These are phyloP conservation scores for Kurtzmaniella natalensis DNA, from an alignment of 1,139 yeast genomes.

Conservation along the genomic window DNA sequence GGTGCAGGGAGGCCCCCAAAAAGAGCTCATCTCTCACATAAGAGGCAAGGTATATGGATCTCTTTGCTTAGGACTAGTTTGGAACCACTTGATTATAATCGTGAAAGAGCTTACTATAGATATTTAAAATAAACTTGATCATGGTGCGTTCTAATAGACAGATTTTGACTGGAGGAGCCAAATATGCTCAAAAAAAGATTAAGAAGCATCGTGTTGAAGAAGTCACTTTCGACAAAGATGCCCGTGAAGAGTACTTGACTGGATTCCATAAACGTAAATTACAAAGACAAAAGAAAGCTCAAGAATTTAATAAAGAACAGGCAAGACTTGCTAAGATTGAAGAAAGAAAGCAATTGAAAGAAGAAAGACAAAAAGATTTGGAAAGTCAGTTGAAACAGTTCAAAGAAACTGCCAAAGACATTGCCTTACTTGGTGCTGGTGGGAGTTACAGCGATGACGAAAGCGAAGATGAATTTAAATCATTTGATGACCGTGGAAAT, in stretches of 20 bases:
- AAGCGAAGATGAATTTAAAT: constrained; percentile 12
- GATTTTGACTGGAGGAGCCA: constrained; percentile 82
- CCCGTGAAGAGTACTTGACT: constrained; percentile 76
- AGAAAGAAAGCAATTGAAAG: constrained; percentile 65
- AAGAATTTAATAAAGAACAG: constrained; percentile 67
- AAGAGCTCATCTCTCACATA: too few relatives aligned
- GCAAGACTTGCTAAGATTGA: constrained; percentile 71
- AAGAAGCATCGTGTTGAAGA: constrained; percentile 71
- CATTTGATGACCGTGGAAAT: constrained; percentile 12
- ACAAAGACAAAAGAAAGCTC: constrained; percentile 83
- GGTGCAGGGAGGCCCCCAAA: too few relatives aligned
- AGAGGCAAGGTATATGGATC: too few relatives aligned
- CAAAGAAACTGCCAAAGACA: constrained; percentile 49
- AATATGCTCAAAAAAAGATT: constrained; percentile 63
- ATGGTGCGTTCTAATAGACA: constrained; percentile 55
- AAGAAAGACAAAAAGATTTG: constrained; percentile 64
- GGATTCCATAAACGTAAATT: constrained; percentile 95
- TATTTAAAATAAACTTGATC: too few relatives aligned
- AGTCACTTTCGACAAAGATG: constrained; percentile 73
- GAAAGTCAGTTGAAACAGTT: constrained; percentile 59
- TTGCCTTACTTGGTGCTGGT: constrained; percentile 28
- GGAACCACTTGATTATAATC: too few relatives aligned
- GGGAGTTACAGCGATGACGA: constrained; percentile 27
- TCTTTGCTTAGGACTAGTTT: too few relatives aligned
- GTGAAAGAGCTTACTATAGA: too few relatives aligned